Evolutionary conservation across 352 stramenopile species (phyloP).

Genomic region (Phytophthora idaei): DNA sequence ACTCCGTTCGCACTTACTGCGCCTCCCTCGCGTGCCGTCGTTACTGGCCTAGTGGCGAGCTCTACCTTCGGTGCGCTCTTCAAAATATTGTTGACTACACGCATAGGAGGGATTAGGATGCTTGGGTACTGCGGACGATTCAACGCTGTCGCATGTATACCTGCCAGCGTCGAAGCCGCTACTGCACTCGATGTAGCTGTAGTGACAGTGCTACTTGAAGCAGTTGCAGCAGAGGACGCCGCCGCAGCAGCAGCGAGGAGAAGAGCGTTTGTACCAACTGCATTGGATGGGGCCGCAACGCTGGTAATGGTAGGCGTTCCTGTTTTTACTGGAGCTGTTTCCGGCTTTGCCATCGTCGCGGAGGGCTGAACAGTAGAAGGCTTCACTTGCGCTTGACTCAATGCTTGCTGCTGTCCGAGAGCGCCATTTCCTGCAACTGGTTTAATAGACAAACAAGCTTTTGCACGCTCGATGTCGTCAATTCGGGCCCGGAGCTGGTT

Average conservation of each 20-base stretch:
- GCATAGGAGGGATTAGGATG: slow-evolving; percentile 52
- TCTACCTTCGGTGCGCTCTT: slow-evolving; percentile 29
- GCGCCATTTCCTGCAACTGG: slow-evolving; percentile 24
- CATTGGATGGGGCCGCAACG: not conserved
- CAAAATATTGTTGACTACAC: slow-evolving; percentile 7
- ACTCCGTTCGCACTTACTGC: slow-evolving; percentile 12
- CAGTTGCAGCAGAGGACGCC: slow-evolving; percentile 13
- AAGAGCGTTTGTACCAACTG: slow-evolving; percentile 25
- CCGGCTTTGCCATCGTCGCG: slow-evolving; percentile 8
- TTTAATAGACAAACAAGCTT: slow-evolving; percentile 52
- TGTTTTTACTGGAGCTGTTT: slow-evolving; percentile 7
- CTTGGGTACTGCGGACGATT: slow-evolving; percentile 62
- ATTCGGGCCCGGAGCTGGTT: slow-evolving; percentile 72
- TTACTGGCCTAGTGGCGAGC: slow-evolving; percentile 5
- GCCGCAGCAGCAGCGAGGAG: slow-evolving; percentile 27
- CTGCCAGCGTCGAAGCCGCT: slow-evolving; percentile 28
- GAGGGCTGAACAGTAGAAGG: slow-evolving; percentile 6
- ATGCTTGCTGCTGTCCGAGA: slow-evolving; percentile 16
- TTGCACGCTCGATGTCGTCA: slow-evolving; percentile 77
- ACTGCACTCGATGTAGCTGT: slow-evolving; percentile 10
- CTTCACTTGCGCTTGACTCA: slow-evolving; percentile 20
- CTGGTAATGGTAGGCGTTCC: slow-evolving; percentile 1
- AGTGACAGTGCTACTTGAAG: slow-evolving; percentile 16
- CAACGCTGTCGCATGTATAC: slow-evolving; percentile 46
- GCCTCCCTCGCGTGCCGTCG: slow-evolving; percentile 1